Percentiles rank a stretch among this genome's conserved stretches.
These are phyloP conservation scores for Plenodomus tracheiphilus DNA, from an alignment of 2,329 filamentous ascomycete species.

Conservation along the genomic window DNA sequence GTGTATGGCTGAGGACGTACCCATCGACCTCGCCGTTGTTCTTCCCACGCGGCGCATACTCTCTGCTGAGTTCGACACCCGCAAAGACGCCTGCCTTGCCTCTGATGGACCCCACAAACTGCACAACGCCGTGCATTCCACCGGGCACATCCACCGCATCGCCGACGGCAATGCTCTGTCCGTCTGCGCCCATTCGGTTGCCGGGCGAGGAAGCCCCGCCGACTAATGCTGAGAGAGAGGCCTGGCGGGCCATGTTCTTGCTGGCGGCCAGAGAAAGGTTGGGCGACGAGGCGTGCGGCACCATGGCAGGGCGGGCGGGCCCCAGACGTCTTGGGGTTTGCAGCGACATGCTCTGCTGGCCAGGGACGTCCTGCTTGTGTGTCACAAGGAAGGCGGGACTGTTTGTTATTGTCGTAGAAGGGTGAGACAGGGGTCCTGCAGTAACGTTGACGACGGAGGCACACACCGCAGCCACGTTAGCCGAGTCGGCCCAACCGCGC, in stretches of 20 bases:
- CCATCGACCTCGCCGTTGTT: conserved; percentile 96
- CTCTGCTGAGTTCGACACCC: conserved; percentile 82
- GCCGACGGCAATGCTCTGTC: conserved; percentile 68
- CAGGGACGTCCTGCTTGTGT: conserved; percentile 15
- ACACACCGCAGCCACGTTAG: neutral
- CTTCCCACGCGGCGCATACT: conserved; percentile 84
- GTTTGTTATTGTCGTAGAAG: conserved; percentile 11
- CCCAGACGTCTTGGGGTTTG: conserved; percentile 44
- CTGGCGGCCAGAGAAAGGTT: conserved; percentile 47
- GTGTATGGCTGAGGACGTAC: conserved; percentile 54
- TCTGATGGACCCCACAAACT: conserved; percentile 82
- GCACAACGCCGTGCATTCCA: conserved; percentile 86
- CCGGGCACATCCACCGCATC: conserved; percentile 90
- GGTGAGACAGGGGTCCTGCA: conserved; percentile 1
- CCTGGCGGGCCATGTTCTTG: conserved; percentile 66
- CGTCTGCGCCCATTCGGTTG: conserved; percentile 51
- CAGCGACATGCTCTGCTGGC: conserved; percentile 32
- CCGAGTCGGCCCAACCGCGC: neutral
- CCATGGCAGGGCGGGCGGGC: conserved; percentile 45
- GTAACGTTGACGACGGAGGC: neutral
- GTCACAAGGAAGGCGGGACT: conserved; percentile 12
- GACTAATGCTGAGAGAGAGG: conserved; percentile 71
- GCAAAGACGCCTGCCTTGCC: conserved; percentile 92
- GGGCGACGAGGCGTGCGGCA: conserved; percentile 48
- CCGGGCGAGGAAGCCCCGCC: conserved; percentile 47